Conservation (phyloP, 768 basidiomycete species). For the Pleurotus sapidus region DNA sequence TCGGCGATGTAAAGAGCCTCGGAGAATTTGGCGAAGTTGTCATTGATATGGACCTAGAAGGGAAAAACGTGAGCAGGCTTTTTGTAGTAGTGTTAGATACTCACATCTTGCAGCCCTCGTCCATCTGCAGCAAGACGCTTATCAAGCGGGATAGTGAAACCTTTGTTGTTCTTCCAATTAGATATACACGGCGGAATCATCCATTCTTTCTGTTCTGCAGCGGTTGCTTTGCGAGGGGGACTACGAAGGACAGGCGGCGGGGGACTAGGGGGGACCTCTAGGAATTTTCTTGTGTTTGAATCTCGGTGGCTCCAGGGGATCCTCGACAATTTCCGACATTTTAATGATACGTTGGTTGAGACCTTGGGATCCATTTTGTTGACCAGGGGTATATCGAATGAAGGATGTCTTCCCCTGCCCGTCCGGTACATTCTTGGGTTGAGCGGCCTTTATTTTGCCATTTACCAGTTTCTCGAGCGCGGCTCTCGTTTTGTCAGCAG, state of each 20-base stretch:
- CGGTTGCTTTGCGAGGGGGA: slow-evolving; percentile 94
- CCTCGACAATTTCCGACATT: slow-evolving; percentile 97
- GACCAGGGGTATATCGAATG: slow-evolving; percentile 96
- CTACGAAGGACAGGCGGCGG: slow-evolving; percentile 94
- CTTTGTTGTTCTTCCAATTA: slow-evolving; percentile 99
- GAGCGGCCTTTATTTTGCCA: slow-evolving; percentile 97
- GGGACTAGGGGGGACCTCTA: slow-evolving; percentile 90
- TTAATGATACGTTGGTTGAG: slow-evolving; percentile 97
- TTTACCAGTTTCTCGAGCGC: slow-evolving; percentile 93
- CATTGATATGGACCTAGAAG: slow-evolving; percentile 90
- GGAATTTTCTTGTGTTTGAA: slow-evolving; percentile 99
- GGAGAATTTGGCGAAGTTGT: slow-evolving; percentile 98
- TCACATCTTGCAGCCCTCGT: slow-evolving; percentile 94
- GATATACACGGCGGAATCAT: slow-evolving; percentile 99
- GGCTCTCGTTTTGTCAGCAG: slow-evolving; percentile 84
- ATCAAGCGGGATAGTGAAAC: slow-evolving; percentile 98
- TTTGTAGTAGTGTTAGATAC: slow-evolving; percentile 24
- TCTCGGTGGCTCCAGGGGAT: slow-evolving; percentile 93
- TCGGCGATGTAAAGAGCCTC: slow-evolving; percentile 95
- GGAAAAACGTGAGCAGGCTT: not conserved
- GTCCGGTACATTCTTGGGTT: slow-evolving; percentile 93
- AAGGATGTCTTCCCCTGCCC: slow-evolving; percentile 81
- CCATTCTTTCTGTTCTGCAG: slow-evolving; percentile 99
- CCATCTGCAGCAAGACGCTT: slow-evolving; percentile 98
- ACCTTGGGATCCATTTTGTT: slow-evolving; percentile 66